These are phyloP conservation scores for Aspergillus spinulosporus DNA, from an alignment of 2,329 filamentous ascomycete genomes.

Conservation along the genomic window DNA sequence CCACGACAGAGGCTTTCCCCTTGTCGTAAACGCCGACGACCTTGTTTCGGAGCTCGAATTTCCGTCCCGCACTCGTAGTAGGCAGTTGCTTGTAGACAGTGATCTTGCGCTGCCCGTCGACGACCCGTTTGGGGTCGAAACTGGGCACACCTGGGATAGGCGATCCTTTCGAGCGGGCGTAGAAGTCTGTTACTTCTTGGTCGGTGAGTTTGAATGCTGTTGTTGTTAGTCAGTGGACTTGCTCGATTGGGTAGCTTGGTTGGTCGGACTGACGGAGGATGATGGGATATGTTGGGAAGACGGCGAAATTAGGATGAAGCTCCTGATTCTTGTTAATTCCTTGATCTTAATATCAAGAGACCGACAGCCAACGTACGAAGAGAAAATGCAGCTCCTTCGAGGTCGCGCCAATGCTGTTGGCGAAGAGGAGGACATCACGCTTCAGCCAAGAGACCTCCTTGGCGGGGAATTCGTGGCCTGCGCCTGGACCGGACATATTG, in stretches of 20 bases:
- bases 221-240: slow-evolving; percentile 37
- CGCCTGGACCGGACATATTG: slow-evolving; percentile 54
- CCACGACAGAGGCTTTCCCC: slow-evolving; percentile 77
- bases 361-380: slow-evolving; percentile 59
- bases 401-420: slow-evolving; percentile 81
- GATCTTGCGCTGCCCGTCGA: slow-evolving; percentile 82
- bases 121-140: slow-evolving; percentile 70
- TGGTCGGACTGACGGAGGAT: slow-evolving; percentile 64
- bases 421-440: slow-evolving; percentile 86
- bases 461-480: slow-evolving; percentile 76
- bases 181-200: slow-evolving; percentile 82
- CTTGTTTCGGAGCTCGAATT: slow-evolving; percentile 74
- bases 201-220: slow-evolving; percentile 73
- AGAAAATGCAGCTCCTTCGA: slow-evolving; percentile 90
- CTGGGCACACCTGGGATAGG: slow-evolving; percentile 73
- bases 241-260: neutral
- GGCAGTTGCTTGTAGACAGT: slow-evolving; percentile 76
- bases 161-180: slow-evolving; percentile 62
- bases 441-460: slow-evolving; percentile 80
- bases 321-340: slow-evolving; percentile 56
- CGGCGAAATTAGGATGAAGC: slow-evolving; percentile 79
- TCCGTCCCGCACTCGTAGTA: slow-evolving; percentile 65
- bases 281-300: slow-evolving; percentile 86
- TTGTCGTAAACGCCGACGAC: slow-evolving; percentile 89
- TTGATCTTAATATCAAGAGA: neutral